These are phyloP conservation scores for Floccularia luteovirens DNA, from an alignment of 768 basidiomycete species.

Conservation along the genomic window DNA sequence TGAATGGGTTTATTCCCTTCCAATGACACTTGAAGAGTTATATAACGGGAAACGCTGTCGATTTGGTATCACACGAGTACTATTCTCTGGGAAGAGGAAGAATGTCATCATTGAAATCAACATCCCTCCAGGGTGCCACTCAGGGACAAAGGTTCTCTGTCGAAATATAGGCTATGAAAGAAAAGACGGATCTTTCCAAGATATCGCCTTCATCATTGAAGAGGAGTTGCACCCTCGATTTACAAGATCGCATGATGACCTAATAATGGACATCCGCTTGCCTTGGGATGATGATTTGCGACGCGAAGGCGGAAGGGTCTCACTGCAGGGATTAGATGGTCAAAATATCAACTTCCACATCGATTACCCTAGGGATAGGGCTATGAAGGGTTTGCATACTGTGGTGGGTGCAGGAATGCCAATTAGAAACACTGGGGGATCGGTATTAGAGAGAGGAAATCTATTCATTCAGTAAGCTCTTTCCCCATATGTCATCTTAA, in stretches of 20 bases:
- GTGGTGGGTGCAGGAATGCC: slow-evolving; percentile 68
- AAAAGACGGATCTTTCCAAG: slow-evolving; percentile 47
- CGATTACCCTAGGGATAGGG: slow-evolving; percentile 44
- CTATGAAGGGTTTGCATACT: slow-evolving; percentile 38
- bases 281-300: slow-evolving; percentile 46
- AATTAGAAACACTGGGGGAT: slow-evolving; percentile 41
- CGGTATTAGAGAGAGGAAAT: slow-evolving; percentile 50
- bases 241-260: slow-evolving; percentile 46
- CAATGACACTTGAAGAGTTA: slow-evolving; percentile 55
- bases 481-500: slow-evolving; percentile 1
- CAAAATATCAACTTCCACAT: slow-evolving; percentile 41
- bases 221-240: slow-evolving; percentile 53
- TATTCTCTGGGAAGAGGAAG: slow-evolving; percentile 40
- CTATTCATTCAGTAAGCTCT: slow-evolving; percentile 51
- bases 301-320: slow-evolving; percentile 39
- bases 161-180: slow-evolving; percentile 63
- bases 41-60: slow-evolving; percentile 46
- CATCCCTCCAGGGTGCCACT: slow-evolving; percentile 54
- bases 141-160: slow-evolving; percentile 53
- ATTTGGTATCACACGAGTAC: slow-evolving; percentile 52
- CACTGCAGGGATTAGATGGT: slow-evolving; percentile 53
- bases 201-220: slow-evolving; percentile 60
- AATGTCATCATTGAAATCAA: slow-evolving; percentile 52
- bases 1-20: slow-evolving; percentile 65
- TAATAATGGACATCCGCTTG: slow-evolving; percentile 46